Conservation (phyloP, 345 rosid genomes). For the Eucalyptus tenuipes region DNA sequence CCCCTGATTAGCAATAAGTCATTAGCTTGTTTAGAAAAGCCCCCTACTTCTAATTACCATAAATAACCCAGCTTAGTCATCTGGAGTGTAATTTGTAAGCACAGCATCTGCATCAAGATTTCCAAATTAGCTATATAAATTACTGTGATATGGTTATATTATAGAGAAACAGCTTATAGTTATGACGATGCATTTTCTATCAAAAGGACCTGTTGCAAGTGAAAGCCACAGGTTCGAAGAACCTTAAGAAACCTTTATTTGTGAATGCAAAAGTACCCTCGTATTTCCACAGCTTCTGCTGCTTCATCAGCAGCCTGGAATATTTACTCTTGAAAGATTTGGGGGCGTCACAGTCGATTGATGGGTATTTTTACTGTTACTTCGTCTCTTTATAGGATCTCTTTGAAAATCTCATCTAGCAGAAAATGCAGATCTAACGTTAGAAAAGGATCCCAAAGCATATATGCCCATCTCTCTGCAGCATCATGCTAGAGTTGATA, state of each 20-base stretch:
- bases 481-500: background rate
- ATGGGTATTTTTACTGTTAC: background rate
- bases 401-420: background rate
- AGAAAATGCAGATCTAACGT: background rate
- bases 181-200: background rate
- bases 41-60: background rate
- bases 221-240: background rate
- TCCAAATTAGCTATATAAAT: background rate
- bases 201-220: background rate
- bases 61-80: background rate
- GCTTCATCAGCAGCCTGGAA: background rate
- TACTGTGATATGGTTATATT: background rate
- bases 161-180: background rate
- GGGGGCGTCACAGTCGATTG: background rate
- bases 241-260: background rate
- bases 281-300: background rate
- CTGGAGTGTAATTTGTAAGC: background rate
- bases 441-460: background rate
- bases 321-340: background rate
- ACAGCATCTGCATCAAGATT: background rate
- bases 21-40: background rate
- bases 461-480: background rate
- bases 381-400: background rate
- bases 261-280: background rate
- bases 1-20: background rate